Evolutionary conservation across 108 stramenopile genomes (phyloP), one percentile per base, ranked within the genome.

Genomic region (Thalassiosira profunda): DNA sequence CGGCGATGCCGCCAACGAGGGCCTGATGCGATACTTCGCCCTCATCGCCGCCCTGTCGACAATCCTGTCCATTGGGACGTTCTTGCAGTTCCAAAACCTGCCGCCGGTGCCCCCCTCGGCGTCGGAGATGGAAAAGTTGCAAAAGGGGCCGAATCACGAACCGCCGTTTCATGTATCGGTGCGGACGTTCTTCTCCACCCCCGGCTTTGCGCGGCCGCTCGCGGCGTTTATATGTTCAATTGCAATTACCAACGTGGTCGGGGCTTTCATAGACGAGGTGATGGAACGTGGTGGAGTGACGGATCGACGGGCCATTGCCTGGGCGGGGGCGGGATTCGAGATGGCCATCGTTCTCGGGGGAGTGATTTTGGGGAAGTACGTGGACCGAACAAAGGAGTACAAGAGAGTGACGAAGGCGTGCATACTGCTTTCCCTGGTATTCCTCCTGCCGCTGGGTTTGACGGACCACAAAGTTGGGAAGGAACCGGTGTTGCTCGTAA

Each of bases 391-490:
- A 33, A 72, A 66, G 71, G 63, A 28, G 37, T 74, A 63, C 65
- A 74, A 74, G 43, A 8, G 25, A 42, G 37, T 63, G 42, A 74
- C 73, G 10, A 7, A 67, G 4, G 24, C 35, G 2, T 67, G 65
- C 15, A 29, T 74, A 21, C 21, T 26, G 1, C 21, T 35, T 3
- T 25, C 73, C 11, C 54, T 67, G 7, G 48, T 84, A 23, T 51
- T 81, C 4, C 37, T 81, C 1, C 29, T 87, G 9, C 84, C 89
- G 4, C 56, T 90, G 15, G 89, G 89, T 21, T 63, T 85, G 43
- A 85, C 86, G 26, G 84, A 85, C 31, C 82, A 84, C 54, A 58
- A 55, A 11, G 55, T 86, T 25, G 88, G 88, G 0, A 70, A 82
- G 35, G 83, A 90, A 46, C 82, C 86, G 1, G 2, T 79, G 9